Evolutionary conservation across 306 rosid species (phyloP), one percentile per base, ranked within the genome.

Genomic region (Prinsepia uniflora): DNA sequence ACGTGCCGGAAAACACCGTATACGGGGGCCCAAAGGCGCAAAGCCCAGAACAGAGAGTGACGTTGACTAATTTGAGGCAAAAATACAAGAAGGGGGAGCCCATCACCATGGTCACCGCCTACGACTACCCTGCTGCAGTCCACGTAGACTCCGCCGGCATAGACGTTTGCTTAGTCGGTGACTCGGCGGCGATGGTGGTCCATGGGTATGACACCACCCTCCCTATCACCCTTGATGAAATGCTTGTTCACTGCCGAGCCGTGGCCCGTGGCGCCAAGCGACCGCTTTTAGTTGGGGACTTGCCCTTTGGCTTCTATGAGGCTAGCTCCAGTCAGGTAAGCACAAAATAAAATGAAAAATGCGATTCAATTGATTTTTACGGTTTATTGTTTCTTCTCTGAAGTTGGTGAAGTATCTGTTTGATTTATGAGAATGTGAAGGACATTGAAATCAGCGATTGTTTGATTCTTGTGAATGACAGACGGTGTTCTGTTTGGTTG

Each of bases 101-200:
- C 10, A 90, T 94, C 60, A 84, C 97, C 1, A 63, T 94, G 76
- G 97, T 94, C 44, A 94, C 98, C n/a, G 96, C 98, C 41, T 94
- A 94, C 44, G 98, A 94, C 71, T 94, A 94, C 86, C 95, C 98
- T 2, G 78, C 97, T 0, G 97, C 87, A 0, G 93, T 91, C 45
- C 97, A 91, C 75, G 11, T 91, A 4, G 93, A 91, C 42, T 81
- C 71, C 45, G 96, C 93, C 39, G 87, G 75, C 8, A 78, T 91
- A 10, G 93, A 91, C 69, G 52, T 94, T 8, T 85, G 88, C 22
- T 85, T 94, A 5, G 98, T 90, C 18, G 97, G 98, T 0, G 98
- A 94, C 73, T 94, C 98, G 7, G 96, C 88, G 0, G 61, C 98
- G 74, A 94, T 94, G 98, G 98, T 90, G 14, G 97, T 94, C 15